phyloP scores from a whole-genome alignment of 306 rosid species.

The Fragaria iinumae region DNA sequence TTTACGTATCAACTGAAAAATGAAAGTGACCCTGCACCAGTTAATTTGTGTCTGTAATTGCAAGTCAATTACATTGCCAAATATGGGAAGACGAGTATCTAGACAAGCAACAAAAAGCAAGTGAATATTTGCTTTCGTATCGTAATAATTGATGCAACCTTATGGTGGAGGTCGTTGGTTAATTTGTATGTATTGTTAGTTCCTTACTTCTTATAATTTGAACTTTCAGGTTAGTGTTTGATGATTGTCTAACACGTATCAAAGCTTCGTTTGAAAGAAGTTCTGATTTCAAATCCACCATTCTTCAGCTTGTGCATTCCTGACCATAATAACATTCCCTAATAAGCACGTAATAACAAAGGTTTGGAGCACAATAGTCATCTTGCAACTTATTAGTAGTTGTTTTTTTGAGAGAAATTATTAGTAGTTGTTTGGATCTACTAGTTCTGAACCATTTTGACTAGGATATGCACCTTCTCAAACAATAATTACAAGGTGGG shows the following conservation, averaged over 20 bases:
- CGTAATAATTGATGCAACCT: neutral
- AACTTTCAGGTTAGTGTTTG: neutral
- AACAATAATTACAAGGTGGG: neutral
- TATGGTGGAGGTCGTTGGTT: neutral
- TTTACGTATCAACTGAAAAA: conserved; percentile 14
- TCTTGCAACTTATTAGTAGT: neutral
- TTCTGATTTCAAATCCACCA: neutral
- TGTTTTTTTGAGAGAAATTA: neutral
- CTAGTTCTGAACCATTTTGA: neutral
- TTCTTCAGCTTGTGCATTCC: neutral
- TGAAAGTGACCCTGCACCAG: conserved; percentile 26
- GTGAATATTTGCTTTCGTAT: neutral
- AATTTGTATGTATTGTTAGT: neutral
- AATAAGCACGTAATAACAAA: neutral
- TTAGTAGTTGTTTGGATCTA: neutral
- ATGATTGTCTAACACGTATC: neutral
- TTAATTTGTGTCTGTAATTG: conserved; percentile 6
- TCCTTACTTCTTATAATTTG: neutral
- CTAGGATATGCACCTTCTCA: conserved; percentile 8
- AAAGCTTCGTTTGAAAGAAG: neutral
- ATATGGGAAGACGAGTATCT: neutral
- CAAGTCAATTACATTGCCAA: conserved; percentile 27
- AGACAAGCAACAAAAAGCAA: neutral
- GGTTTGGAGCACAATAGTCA: neutral
- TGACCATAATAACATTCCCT: neutral